Conservation (phyloP, 2,329 filamentous ascomycete genomes). For the Hypoxylon rubiginosum region DNA sequence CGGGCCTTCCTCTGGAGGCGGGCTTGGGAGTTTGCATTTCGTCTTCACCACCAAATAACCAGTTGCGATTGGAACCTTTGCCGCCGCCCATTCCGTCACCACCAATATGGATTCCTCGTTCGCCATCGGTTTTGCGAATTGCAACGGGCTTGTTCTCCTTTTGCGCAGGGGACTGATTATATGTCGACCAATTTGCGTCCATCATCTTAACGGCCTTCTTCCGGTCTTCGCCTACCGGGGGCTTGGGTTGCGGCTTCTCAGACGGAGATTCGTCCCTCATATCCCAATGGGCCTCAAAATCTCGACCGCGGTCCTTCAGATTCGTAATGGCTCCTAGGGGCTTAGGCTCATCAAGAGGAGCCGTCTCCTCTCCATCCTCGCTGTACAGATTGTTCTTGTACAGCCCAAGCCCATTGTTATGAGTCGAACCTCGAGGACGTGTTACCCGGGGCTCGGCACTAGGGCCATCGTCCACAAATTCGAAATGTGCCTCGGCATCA, state of each 20-base stretch:
- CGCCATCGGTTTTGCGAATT: constrained; percentile 46
- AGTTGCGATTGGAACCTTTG: constrained; percentile 67
- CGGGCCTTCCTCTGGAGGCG: constrained; percentile 57
- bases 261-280: constrained; percentile 77
- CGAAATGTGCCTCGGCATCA: constrained; percentile 86
- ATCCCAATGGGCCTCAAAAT: constrained; percentile 83
- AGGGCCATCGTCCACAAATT: constrained; percentile 81
- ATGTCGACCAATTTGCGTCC: constrained; percentile 72
- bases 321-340: constrained; percentile 79
- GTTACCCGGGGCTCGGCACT: constrained; percentile 62
- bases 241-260: constrained; percentile 57
- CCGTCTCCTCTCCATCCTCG: constrained; percentile 62
- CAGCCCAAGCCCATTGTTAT: constrained; percentile 77
- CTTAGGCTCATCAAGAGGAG: constrained; percentile 55
- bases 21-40: constrained; percentile 54
- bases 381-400: constrained; percentile 84
- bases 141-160: constrained; percentile 63
- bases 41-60: constrained; percentile 70
- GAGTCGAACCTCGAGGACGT: constrained; percentile 66
- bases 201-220: constrained; percentile 81
- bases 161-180: constrained; percentile 68
- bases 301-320: constrained; percentile 78
- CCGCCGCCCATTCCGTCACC: constrained; percentile 77
- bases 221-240: constrained; percentile 68
- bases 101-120: constrained; percentile 61